Conservation (phyloP, 2,329 filamentous ascomycete genomes). For the Elsinoe fawcettii region DNA sequence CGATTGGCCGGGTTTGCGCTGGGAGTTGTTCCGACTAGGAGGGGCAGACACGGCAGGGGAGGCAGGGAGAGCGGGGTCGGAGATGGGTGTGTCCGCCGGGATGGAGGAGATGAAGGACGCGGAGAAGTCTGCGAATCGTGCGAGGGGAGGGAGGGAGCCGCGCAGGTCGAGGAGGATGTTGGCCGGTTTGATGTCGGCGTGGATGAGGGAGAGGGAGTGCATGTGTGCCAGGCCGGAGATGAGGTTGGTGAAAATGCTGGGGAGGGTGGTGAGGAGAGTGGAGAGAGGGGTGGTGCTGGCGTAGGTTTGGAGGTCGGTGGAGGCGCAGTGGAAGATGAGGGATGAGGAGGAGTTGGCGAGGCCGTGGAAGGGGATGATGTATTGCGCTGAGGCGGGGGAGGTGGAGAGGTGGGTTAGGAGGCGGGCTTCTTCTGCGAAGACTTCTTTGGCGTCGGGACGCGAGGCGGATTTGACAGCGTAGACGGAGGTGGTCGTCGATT, state of each 20-base stretch:
- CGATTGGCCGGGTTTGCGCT: neutral
- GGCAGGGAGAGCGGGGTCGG: slow-evolving; percentile 28
- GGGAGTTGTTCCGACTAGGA: neutral
- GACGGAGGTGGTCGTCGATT: slow-evolving; percentile 18
- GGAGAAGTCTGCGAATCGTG: slow-evolving; percentile 39
- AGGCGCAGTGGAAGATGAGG: slow-evolving; percentile 28
- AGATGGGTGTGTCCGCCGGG: slow-evolving; percentile 30
- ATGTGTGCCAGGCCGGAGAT: slow-evolving; percentile 38
- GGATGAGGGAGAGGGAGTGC: slow-evolving; percentile 33
- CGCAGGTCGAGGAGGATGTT: slow-evolving; percentile 37
- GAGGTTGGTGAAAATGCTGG: slow-evolving; percentile 33
- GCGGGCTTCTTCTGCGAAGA: slow-evolving; percentile 30
- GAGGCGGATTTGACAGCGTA: slow-evolving; percentile 30
- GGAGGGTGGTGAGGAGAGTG: slow-evolving; percentile 27
- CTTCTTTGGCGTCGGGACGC: slow-evolving; percentile 27
- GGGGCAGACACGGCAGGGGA: slow-evolving; percentile 21
- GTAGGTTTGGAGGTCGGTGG: slow-evolving; percentile 18
- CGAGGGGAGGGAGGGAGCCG: slow-evolving; percentile 21
- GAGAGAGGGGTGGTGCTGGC: slow-evolving; percentile 22
- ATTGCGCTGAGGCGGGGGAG: slow-evolving; percentile 20
- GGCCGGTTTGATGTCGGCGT: slow-evolving; percentile 42
- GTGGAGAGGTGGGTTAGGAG: slow-evolving; percentile 27
- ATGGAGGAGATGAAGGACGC: slow-evolving; percentile 27
- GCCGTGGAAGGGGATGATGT: slow-evolving; percentile 30
- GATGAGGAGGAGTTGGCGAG: slow-evolving; percentile 22